A percentile compares a stretch with the other conserved stretches of the same genome.
These are phyloP conservation scores for Moesziomyces antarcticus DNA, from an alignment of 1,284 basidiomycete genomes.

Conservation along the genomic window DNA sequence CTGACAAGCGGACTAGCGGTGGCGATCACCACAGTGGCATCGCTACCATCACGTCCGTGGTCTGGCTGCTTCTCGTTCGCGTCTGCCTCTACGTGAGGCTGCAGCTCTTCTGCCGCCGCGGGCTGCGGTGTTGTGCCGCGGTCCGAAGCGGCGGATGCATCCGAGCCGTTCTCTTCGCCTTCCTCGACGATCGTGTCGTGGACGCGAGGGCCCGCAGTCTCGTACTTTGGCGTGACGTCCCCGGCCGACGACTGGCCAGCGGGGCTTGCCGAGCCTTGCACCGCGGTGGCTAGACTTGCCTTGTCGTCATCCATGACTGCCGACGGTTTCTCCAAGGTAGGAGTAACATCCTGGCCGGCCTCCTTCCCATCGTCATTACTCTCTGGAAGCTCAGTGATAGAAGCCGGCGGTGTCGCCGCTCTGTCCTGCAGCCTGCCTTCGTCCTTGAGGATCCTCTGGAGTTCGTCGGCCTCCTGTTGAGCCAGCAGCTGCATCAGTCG, in stretches of 20 bases:
- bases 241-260: constrained; percentile 16
- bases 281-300: neutral
- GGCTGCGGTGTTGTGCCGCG: constrained; percentile 19
- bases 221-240: constrained; percentile 29
- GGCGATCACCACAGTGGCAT: constrained; percentile 33
- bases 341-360: constrained; percentile 6
- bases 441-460: constrained; percentile 47
- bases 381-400: constrained; percentile 17
- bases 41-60: constrained; percentile 24
- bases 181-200: constrained; percentile 46
- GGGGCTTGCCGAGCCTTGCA: neutral
- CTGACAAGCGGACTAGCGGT: constrained; percentile 24
- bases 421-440: constrained; percentile 40
- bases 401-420: constrained; percentile 20
- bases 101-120: neutral
- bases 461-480: constrained; percentile 42
- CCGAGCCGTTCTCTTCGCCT: constrained; percentile 42
- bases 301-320: neutral
- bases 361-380: constrained; percentile 5
- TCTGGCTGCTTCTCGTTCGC: neutral
- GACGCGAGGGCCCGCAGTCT: constrained; percentile 17
- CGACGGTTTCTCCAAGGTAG: constrained; percentile 2
- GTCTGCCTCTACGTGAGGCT: neutral
- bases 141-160: constrained; percentile 23
- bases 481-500: constrained; percentile 48